phyloP scores from a whole-genome alignment of 305 asterid species.

The Fraxinus dipetala region DNA sequence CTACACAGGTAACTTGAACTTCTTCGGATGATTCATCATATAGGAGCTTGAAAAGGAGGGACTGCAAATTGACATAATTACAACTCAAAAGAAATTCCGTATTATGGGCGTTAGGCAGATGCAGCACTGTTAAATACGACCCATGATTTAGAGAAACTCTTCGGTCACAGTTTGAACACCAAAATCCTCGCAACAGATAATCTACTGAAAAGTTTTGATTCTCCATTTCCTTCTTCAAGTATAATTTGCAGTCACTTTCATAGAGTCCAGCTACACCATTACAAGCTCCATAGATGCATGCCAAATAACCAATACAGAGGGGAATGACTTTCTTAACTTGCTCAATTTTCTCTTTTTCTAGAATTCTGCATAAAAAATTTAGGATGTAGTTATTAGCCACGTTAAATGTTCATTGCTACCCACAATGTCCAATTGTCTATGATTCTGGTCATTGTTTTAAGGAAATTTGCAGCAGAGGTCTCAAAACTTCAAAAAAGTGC shows the following conservation, averaged over 20 bases:
- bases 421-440: background rate
- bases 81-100: constrained; percentile 34
- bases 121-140: constrained; percentile 34
- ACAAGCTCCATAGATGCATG: constrained; percentile 75
- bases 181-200: constrained; percentile 59
- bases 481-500: background rate
- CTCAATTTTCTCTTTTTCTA: constrained; percentile 55
- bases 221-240: constrained; percentile 43
- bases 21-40: constrained; percentile 75
- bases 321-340: constrained; percentile 69
- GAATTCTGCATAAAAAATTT: constrained; percentile 48
- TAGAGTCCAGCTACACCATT: constrained; percentile 30
- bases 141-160: constrained; percentile 29
- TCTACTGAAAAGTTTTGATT: constrained; percentile 38
- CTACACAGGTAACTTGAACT: constrained; percentile 80
- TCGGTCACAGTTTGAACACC: constrained; percentile 84
- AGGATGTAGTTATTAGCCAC: background rate
- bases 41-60: constrained; percentile 70
- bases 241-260: constrained; percentile 56
- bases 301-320: constrained; percentile 68
- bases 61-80: constrained; percentile 55
- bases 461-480: background rate
- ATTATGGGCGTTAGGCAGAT: constrained; percentile 35
- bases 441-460: background rate
- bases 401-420: constrained; percentile 1